Conservation (phyloP, 2,329 filamentous ascomycete genomes). For the Emericellopsis cladophorae region DNA sequence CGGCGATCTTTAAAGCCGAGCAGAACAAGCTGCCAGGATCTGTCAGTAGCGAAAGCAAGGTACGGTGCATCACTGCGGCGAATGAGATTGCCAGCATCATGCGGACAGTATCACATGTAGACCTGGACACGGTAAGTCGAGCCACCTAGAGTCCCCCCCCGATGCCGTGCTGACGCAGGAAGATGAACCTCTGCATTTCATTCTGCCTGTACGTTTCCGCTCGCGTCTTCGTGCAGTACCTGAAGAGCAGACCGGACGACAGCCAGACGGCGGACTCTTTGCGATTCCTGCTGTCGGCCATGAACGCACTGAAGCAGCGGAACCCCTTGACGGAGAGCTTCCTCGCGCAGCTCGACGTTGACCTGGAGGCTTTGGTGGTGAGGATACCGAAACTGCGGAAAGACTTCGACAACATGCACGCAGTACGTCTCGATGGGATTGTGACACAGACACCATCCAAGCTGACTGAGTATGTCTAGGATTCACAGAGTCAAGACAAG, state of each 20-base stretch:
- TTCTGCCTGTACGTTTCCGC: constrained; percentile 96
- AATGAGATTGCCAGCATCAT: constrained; percentile 92
- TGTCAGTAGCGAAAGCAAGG: constrained; percentile 79
- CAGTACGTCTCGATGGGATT: constrained; percentile 9
- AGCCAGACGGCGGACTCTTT: constrained; percentile 65
- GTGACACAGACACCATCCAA: background rate
- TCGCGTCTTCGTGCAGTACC: constrained; percentile 86
- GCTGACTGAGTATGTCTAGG: background rate
- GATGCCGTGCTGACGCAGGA: background rate
- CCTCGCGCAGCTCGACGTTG: constrained; percentile 82
- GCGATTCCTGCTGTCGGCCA: constrained; percentile 81
- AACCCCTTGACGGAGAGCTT: constrained; percentile 93
- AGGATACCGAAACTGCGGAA: constrained; percentile 44
- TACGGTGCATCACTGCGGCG: constrained; percentile 83
- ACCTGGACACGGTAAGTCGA: constrained; percentile 61
- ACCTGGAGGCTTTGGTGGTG: constrained; percentile 63
- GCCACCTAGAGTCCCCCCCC: background rate
- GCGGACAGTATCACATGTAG: constrained; percentile 85
- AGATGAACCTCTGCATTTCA: constrained; percentile 94
- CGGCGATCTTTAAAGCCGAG: constrained; percentile 94
- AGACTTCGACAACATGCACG: constrained; percentile 38
- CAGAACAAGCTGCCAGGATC: constrained; percentile 67
- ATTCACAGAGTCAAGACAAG: background rate
- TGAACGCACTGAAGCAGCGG: constrained; percentile 76
- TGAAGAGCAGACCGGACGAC: constrained; percentile 89